Percentiles rank a stretch among this genome's conserved stretches.
phyloP scores from a whole-genome alignment of 495 filamentous ascomycete species.

The Neurospora sp. region DNA sequence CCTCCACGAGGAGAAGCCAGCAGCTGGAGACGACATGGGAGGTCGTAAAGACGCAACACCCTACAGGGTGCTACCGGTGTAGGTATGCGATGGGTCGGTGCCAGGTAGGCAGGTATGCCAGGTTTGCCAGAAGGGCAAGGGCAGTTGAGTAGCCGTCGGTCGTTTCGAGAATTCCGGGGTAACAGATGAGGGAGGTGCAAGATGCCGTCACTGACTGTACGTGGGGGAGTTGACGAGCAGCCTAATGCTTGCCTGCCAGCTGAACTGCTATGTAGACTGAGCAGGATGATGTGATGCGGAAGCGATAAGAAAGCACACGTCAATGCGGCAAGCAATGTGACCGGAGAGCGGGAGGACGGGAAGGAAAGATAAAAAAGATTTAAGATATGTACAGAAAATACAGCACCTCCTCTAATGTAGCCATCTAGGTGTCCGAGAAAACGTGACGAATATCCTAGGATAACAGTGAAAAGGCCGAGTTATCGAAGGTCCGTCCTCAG shows the following conservation, averaged over 20 bases:
- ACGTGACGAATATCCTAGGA: background rate
- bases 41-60: background rate
- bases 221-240: background rate
- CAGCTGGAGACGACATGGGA: constrained; percentile 24
- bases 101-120: background rate
- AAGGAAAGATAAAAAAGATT: background rate
- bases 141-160: background rate
- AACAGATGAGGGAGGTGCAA: background rate
- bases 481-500: background rate
- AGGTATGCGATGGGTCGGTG: background rate
- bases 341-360: background rate
- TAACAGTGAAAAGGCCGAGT: background rate
- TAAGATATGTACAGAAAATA: background rate
- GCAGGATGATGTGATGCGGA: background rate
- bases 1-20: constrained; percentile 29
- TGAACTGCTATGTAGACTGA: background rate
- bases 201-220: background rate
- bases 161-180: background rate
- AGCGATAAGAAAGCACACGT: background rate
- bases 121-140: background rate
- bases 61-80: background rate
- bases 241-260: background rate
- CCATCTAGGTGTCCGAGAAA: background rate
- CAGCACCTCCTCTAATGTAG: background rate
- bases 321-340: background rate